Evolutionary conservation across 192 early-diverging fungal genomes (phyloP), one percentile per base, ranked within the genome.

Genomic region (Neocallimastix lanati): DNA sequence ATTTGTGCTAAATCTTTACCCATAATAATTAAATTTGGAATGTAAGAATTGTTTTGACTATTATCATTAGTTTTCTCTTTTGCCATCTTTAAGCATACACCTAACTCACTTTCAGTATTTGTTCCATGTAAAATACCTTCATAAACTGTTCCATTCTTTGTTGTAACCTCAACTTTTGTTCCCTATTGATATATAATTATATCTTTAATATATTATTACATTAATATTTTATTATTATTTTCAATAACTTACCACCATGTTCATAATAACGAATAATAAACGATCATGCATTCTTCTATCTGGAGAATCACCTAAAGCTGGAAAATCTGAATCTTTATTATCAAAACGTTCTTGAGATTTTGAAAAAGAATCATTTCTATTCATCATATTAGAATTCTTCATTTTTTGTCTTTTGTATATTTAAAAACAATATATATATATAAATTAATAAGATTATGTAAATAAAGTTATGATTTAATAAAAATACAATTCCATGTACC

Each of bases 41-140:
- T 79, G 77, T 91, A 81, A 9, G 86, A 81, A 30, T 80, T 80
- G 13, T 79, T 79, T 37, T 84, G 84, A 27, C 85, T 84, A 76
- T 85, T 85, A 37, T 86, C 86, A 38, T 80, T 81, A 76, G 84
- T 82, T 36, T 82, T 79, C 21, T 83, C 80, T 29, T 87, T 83
- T 28, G 92, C 93, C 50, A 90, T 78, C 40, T 85, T 87, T 9
- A 95, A 85, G 12, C 88, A 83, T 7, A 94, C 85, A 27, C 89
- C 89, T 13, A 94, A 81, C 76, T 94, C 93, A 13, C 86, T 85
- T 15, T 87, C 83, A 13, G 88, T 87, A 33, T 84, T 85, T 30
- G 90, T 88, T 14, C 89, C 82, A 50, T 91, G 88, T 76, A 93
- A 90, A 33, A 95, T 84, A 13, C 94, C 93, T 80, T 93, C 88